These are phyloP conservation scores for Cyberlindnera samutprakarnensis DNA, from an alignment of 805 yeast species.

Conservation along the genomic window DNA sequence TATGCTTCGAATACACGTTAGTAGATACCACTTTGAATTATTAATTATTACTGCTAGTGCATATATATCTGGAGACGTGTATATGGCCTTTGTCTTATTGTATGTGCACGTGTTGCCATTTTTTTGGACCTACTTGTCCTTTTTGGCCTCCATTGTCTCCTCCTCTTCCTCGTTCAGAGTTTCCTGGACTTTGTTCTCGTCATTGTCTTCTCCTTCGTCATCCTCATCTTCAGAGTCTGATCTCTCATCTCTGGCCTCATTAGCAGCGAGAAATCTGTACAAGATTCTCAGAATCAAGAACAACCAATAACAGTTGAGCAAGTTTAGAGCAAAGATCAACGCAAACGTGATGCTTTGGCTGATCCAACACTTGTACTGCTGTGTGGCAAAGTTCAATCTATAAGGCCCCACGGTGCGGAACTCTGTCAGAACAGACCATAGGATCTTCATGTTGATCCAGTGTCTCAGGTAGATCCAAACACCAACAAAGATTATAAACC, in stretches of 20 bases:
- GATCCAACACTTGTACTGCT: slow-evolving; percentile 95
- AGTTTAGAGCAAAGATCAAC: slow-evolving; percentile 71
- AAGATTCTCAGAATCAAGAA: slow-evolving; percentile 72
- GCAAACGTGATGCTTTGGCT: slow-evolving; percentile 84
- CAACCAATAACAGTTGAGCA: slow-evolving; percentile 86
- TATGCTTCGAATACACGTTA: too few species aligned
- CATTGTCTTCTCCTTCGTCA: slow-evolving; percentile 1
- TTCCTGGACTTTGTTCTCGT: slow-evolving; percentile 5
- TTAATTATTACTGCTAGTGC: too few species aligned
- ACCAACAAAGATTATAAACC: slow-evolving; percentile 58
- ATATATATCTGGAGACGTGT: too few species aligned
- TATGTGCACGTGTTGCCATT: too few species aligned
- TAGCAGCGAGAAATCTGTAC: slow-evolving; percentile 62
- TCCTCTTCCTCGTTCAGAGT: slow-evolving; percentile 3
- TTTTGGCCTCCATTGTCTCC: neutral
- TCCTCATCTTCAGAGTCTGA: slow-evolving; percentile 12
- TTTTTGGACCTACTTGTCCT: too few species aligned
- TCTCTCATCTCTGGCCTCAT: slow-evolving; percentile 53
- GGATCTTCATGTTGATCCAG: slow-evolving; percentile 67
- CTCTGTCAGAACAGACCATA: slow-evolving; percentile 82
- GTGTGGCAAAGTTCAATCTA: slow-evolving; percentile 74
- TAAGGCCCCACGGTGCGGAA: slow-evolving; percentile 80
- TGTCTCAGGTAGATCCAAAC: slow-evolving; percentile 91
- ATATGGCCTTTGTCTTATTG: too few species aligned
- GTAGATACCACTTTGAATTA: too few species aligned